Evolutionary conservation across 1,284 basidiomycete species (phyloP).

Genomic region (Mycena sp.): DNA sequence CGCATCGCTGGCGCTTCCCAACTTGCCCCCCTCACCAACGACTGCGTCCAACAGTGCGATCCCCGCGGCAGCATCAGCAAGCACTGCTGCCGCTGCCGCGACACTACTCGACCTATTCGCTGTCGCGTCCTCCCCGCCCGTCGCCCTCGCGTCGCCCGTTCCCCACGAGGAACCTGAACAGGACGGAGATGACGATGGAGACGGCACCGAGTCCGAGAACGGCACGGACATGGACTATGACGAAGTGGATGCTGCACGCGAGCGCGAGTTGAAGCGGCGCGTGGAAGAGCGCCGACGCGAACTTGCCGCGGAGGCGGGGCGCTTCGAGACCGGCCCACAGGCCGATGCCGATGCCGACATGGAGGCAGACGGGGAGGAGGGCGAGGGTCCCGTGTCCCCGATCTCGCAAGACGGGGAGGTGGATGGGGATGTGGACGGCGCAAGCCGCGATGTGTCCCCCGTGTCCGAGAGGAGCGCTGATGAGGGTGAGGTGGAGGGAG

Average conservation of each 20-base stretch:
- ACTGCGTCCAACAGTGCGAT: background rate
- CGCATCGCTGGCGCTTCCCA: too few species aligned
- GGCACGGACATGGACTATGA: too few species aligned
- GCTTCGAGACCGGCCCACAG: too few species aligned
- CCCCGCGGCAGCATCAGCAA: constrained; percentile 9
- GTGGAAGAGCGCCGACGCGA: too few species aligned
- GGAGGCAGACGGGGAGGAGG: constrained; percentile 44
- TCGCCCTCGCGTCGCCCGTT: background rate
- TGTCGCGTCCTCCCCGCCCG: constrained; percentile 23
- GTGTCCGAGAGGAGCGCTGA: constrained; percentile 31
- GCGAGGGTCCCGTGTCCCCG: constrained; percentile 21
- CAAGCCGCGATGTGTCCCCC: constrained; percentile 28
- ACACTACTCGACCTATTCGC: constrained; percentile 29
- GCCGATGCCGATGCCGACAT: too few species aligned
- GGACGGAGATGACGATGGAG: constrained; percentile 1
- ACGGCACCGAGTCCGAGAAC: constrained; percentile 33
- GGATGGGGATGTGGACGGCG: constrained; percentile 5
- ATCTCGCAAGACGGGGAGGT: constrained; percentile 27
- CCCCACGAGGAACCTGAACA: background rate
- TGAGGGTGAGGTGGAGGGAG: constrained; percentile 33
- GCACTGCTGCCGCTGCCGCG: constrained; percentile 23
- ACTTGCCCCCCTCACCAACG: too few species aligned
- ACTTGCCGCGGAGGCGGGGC: too few species aligned
- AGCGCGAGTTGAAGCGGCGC: too few species aligned
- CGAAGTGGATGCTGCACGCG: too few species aligned